Base-by-base conservation (phyloP, 495 filamentous ascomycete species). In the Xylaria venustula region DNA sequence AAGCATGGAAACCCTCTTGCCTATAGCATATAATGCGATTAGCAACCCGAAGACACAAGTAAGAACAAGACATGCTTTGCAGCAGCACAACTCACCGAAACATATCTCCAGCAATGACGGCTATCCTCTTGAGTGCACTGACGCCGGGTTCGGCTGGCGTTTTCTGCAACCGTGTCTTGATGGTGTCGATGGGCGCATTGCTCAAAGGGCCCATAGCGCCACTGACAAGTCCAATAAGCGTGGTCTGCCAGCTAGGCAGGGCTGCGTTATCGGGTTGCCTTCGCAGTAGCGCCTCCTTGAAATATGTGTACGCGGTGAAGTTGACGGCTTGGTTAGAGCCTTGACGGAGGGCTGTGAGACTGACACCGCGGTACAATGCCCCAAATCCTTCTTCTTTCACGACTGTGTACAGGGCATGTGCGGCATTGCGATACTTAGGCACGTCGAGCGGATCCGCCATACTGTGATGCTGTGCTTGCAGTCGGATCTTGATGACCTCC, bases 181-280 rank as follows among this genome's bases (percentile, higher is more conserved):
- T 98, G 42, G 94, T 99, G 72, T 99, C 94, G 71, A 99, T 98
- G 17, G 94, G 94, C 6, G 94, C 94, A 73, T 99, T 99, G 61
- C 88, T 91, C 64, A 99, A 81, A 44, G 94, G 94, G 0, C 94
- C 94, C 84, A 98, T 94, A 40, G 95, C 94, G 60, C 94, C 94
- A 52, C 86, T 90, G 37, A 98, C 87, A 37, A 99, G 81, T 20
- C 94, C 94, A 65, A 98, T 95, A 5, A 93, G 22, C 36, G 91
- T 90, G 17, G 94, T 98, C 78, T 99, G 90, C 75, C 89, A 98
- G 42, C 84, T 81, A 3, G 94, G 93, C 15, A 99, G 80, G 17
- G 60, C 41, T 19, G 30, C 41, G 64, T 85, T 71, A 64, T 83
- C 71, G 77, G 90, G 84, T 75, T 93, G 91, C 67, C 74, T 77